phyloP scores from a whole-genome alignment of 257 asterid species.

The Solanum boliviense region DNA sequence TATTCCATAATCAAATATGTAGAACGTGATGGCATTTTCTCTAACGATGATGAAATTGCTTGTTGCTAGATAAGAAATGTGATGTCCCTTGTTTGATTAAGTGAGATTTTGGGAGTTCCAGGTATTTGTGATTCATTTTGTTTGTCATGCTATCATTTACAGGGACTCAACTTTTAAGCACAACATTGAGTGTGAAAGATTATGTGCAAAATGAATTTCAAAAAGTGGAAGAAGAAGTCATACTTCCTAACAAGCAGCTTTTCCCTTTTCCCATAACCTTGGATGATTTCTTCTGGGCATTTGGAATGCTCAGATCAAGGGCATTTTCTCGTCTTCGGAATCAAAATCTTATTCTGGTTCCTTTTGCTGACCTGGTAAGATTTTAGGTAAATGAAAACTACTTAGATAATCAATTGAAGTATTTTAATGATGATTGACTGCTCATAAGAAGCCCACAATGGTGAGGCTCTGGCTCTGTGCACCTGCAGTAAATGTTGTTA shows the following conservation, averaged over 20 bases:
- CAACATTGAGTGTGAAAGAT: conserved; percentile 81
- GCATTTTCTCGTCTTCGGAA: conserved; percentile 85
- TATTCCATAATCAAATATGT: neutral
- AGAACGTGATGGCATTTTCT: neutral
- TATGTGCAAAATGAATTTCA: conserved; percentile 67
- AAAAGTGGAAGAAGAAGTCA: conserved; percentile 60
- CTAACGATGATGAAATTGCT: neutral
- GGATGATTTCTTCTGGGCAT: conserved; percentile 96
- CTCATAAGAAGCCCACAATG: neutral
- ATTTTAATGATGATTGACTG: neutral
- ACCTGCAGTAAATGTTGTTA: neutral
- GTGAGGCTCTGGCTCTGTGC: neutral
- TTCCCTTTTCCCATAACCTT: conserved; percentile 60
- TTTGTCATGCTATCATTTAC: conserved; percentile 6
- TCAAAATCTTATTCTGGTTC: conserved; percentile 76
- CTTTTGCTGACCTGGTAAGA: conserved; percentile 88
- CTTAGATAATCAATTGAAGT: neutral
- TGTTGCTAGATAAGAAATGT: neutral
- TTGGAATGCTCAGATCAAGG: conserved; percentile 90
- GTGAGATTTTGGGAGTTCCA: neutral
- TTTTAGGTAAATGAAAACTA: neutral
- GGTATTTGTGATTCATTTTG: neutral
- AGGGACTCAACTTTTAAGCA: conserved; percentile 90
- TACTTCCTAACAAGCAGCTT: conserved; percentile 72
- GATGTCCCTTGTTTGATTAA: neutral